phyloP scores from a whole-genome alignment of 495 filamentous ascomycete genomes.

The Neurospora pannonica region DNA sequence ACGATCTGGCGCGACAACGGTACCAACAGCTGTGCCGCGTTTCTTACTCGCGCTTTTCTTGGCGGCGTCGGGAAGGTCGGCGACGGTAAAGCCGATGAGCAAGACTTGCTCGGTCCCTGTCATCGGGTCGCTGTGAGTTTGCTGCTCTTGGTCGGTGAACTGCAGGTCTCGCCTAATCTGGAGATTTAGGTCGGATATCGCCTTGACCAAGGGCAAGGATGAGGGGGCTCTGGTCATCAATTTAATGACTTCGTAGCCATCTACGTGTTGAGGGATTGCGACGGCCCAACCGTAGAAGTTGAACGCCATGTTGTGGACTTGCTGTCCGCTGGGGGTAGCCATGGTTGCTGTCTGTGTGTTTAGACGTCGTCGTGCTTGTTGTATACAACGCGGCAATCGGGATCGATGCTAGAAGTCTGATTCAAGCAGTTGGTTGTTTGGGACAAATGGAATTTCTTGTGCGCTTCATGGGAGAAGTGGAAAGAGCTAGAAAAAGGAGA shows the following conservation, averaged over 20 bases:
- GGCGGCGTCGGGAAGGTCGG: neutral
- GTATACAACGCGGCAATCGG: neutral
- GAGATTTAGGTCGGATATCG: neutral
- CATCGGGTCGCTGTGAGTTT: neutral
- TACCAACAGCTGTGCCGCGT: neutral
- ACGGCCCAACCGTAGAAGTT: neutral
- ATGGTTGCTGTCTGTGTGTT: neutral
- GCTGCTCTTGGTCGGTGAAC: neutral
- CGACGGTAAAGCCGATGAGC: neutral
- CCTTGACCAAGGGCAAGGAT: neutral
- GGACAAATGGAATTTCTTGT: neutral
- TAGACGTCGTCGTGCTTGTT: neutral
- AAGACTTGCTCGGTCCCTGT: neutral
- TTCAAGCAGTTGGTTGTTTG: neutral
- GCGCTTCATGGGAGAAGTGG: neutral
- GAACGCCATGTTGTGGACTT: neutral
- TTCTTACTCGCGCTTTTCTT: neutral
- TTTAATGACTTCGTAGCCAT: neutral
- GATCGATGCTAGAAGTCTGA: neutral
- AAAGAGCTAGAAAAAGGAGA: neutral
- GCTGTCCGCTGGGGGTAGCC: neutral
- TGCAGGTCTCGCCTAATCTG: neutral
- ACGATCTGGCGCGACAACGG: neutral
- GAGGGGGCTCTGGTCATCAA: neutral
- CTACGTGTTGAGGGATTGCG: neutral